Evolutionary conservation across 208 protist genomes (phyloP), one percentile per base, ranked within the genome.

Genomic region (Trypanosomatidae sp.): DNA sequence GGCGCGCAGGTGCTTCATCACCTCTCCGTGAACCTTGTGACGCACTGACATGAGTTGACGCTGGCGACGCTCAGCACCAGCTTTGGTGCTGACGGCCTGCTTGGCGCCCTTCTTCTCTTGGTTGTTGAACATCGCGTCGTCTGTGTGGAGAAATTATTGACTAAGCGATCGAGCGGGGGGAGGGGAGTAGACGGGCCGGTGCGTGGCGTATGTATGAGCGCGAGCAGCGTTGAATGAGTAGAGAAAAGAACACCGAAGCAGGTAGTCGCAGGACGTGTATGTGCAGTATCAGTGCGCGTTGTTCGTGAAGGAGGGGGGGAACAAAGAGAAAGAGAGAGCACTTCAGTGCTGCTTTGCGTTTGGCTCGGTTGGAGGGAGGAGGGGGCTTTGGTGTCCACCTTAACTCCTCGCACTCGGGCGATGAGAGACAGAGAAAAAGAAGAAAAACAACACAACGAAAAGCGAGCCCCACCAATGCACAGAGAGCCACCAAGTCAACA

Each of bases 1-100:
- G n/a, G 73, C 74, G 39, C 86, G 87, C 19, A 91, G 80, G 46
- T 91, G 84, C 69, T 92, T 92, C 74, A 95, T 88, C 1, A 89
- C 50, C 22, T 95, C 86, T 3, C 66, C 81, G 73, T 87, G 83
- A 7, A 80, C 81, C 76, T 83, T 79, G 70, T 92, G 83, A 33
- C 87, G 87, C 70, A 92, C 77, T 13, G 76, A 86, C 59, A 90
- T 86, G 66, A 91, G 82, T 68, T 91, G 81, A 12, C 85, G 78
- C 74, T 95, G 85, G 33, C 88, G 90, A 13, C 88, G 90, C 79
- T 91, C 87, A 8, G 82, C 81, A 25, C 87, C 90, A 8, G 74
- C 82, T 49, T 91, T 88, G n/a, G 77, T 75, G 47, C 84, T 81
- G 36, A 89, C 67, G 66, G 78, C 76, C 76, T 92, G 80, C 81